phyloP scores from a whole-genome alignment of 1,284 basidiomycete genomes.

The Schizophyllum amplum region DNA sequence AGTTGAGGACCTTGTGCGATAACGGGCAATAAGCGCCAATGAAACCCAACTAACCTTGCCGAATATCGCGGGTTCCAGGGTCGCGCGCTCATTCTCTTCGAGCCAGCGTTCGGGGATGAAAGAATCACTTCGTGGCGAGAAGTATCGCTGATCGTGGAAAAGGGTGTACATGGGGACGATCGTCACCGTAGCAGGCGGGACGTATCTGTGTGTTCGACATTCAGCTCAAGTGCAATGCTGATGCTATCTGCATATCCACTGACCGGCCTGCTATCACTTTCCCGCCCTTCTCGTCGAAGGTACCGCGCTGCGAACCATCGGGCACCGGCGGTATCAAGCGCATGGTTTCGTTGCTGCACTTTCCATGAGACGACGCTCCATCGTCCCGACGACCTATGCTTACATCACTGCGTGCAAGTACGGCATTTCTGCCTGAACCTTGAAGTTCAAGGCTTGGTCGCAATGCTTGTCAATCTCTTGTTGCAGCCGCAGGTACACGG shows the following conservation, averaged over 20 bases:
- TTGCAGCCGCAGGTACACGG: slow-evolving; percentile 17
- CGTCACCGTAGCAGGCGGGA: slow-evolving; percentile 29
- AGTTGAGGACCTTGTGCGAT: too few species aligned
- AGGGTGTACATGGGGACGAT: slow-evolving; percentile 23
- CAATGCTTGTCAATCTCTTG: slow-evolving; percentile 20
- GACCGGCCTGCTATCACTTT: slow-evolving; percentile 20
- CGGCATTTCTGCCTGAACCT: slow-evolving; percentile 18
- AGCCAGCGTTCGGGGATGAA: slow-evolving; percentile 41
- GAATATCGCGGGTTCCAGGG: neutral
- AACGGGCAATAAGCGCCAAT: too few species aligned
- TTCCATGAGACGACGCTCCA: neutral
- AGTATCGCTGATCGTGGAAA: slow-evolving; percentile 32
- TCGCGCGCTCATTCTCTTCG: neutral
- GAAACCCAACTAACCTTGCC: too few species aligned
- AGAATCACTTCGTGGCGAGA: slow-evolving; percentile 29
- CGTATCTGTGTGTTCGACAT: slow-evolving; percentile 28
- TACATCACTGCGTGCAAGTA: slow-evolving; percentile 27
- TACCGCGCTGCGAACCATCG: slow-evolving; percentile 25
- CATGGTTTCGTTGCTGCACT: slow-evolving; percentile 29
- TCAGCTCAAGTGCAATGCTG: too few species aligned
- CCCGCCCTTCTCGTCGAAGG: too few species aligned
- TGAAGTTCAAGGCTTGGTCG: slow-evolving; percentile 10
- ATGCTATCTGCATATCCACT: slow-evolving; percentile 19
- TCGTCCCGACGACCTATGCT: slow-evolving; percentile 8
- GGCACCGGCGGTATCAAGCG: slow-evolving; percentile 31